phyloP scores from a whole-genome alignment of 306 rosid genomes.

The Abrus precatorius region DNA sequence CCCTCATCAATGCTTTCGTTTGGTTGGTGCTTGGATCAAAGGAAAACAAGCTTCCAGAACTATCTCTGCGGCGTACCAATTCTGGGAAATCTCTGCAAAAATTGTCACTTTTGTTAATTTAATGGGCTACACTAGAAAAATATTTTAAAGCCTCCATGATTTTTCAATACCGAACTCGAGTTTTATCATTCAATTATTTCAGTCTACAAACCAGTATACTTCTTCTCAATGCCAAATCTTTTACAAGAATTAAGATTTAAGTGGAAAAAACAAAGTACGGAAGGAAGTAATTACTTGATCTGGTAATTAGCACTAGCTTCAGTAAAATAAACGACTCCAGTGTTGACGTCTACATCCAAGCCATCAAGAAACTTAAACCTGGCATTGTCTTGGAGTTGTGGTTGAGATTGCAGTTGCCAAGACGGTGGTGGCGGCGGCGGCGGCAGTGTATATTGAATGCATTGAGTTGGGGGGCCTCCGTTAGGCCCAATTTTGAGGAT shows the following conservation, averaged over 20 bases:
- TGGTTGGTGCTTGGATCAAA: conserved; percentile 51
- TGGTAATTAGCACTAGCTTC: conserved; percentile 49
- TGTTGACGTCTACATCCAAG: conserved; percentile 54
- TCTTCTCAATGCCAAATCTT: too few relatives aligned
- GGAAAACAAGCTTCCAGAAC: conserved; percentile 55
- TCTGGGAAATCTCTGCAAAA: conserved; percentile 43
- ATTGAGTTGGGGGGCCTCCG: conserved; percentile 48
- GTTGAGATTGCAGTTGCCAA: too few relatives aligned
- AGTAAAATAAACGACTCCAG: conserved; percentile 61
- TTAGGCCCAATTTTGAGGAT: conserved; percentile 43
- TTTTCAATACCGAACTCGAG: too few relatives aligned
- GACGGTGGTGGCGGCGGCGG: too few relatives aligned
- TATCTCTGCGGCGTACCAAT: conserved; percentile 39
- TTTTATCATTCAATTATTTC: too few relatives aligned
- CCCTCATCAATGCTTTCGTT: conserved; percentile 49
- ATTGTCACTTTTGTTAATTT: background rate
- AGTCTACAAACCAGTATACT: too few relatives aligned
- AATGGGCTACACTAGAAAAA: too few relatives aligned
- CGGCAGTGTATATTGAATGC: background rate
- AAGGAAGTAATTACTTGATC: conserved; percentile 41
- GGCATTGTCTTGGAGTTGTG: conserved; percentile 7
- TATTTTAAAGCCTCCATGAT: too few relatives aligned
- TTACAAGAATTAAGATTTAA: too few relatives aligned
- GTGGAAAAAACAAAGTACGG: background rate
- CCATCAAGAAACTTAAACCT: conserved; percentile 40